Evolutionary conservation across 306 rosid species (phyloP), one percentile per base, ranked within the genome.

Genomic region (Rosa lucieae): DNA sequence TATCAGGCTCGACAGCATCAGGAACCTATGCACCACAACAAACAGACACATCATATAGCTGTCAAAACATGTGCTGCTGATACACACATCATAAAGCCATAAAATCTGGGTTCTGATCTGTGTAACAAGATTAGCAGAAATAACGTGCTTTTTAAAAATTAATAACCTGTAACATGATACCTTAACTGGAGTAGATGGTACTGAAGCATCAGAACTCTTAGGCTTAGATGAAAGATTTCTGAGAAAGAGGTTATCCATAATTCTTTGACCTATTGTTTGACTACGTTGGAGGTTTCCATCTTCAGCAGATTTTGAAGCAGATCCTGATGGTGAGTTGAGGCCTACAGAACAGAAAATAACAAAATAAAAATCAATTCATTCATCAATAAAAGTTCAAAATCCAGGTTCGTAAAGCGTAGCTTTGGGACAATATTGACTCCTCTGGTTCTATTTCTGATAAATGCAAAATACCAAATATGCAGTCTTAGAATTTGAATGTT

Each of bases 181-280:
- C 96, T 81, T 82, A 65, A 84, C 73, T 37, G 99, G 98, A 86
- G 99, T 89, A 72, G 98, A 85, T 32, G 99, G 98, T 66, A 86
- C 88, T 51, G 97, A 93, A 78, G 83, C 94, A 74, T 91, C 98
- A 39, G 93, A 81, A 63, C 48, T 72, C 88, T 89, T 93, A 44
- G 99, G 78, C 83, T 90, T 96, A 52, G 97, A 88, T 67, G 98
- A 85, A 75, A 87, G 93, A 93, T 88, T 96, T 85, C 99, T 86
- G 78, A 90, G 93, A 68, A 96, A 91, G 82, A 96, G 80, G 87
- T 96, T 96, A 39, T 89, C 99, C 98, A 96, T 93, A 47, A 96
- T 89, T 71, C 99, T 90, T 84, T 96, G 98, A 82, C 99, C 98
- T 35, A 96, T 83, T 77, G 99, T 96, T 83, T 90, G 99, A 85